These are phyloP conservation scores for Ogataea nakhonphanomensis DNA, from an alignment of 805 yeast species.

Conservation along the genomic window DNA sequence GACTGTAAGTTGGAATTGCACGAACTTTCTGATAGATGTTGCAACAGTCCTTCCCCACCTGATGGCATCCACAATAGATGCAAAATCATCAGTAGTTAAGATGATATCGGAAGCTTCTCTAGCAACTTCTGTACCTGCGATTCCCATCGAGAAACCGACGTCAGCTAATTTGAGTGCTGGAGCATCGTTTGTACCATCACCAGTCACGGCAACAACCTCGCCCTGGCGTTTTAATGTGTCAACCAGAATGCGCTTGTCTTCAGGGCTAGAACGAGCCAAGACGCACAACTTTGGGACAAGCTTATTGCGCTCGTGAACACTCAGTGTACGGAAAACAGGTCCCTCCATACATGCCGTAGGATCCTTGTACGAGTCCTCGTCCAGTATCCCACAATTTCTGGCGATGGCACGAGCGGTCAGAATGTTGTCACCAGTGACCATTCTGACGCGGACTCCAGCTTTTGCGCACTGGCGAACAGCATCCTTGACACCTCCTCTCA, in stretches of 20 bases:
- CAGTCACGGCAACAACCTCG: conserved; percentile 97
- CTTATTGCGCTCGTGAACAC: conserved; percentile 49
- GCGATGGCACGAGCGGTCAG: conserved; percentile 92
- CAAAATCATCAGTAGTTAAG: conserved; percentile 91
- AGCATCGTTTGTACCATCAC: conserved; percentile 99
- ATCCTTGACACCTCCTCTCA: conserved; percentile 83
- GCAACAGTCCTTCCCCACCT: conserved; percentile 99
- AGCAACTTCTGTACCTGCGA: conserved; percentile 97
- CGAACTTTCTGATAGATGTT: conserved; percentile 87
- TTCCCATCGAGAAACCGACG: conserved; percentile 98
- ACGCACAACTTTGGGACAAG: conserved; percentile 77
- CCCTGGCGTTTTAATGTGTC: conserved; percentile 73
- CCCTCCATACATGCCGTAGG: conserved; percentile 84
- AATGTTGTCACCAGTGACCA: conserved; percentile 98
- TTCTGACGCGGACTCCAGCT: conserved; percentile 93
- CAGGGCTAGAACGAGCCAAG: conserved; percentile 92
- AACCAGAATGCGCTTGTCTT: conserved; percentile 86
- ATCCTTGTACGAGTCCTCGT: conserved; percentile 47
- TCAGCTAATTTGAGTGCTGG: conserved; percentile 96
- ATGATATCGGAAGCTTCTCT: conserved; percentile 99
- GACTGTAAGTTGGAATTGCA: conserved; percentile 95
- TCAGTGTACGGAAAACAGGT: conserved; percentile 73
- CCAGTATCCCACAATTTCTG: conserved; percentile 73
- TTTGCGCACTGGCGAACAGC: conserved; percentile 82
- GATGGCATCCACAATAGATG: conserved; percentile 92